Percentiles rank a stretch among this genome's conserved stretches.
Conservation (phyloP, 495 filamentous ascomycete genomes). For the Penicillium atrosanguineum region DNA sequence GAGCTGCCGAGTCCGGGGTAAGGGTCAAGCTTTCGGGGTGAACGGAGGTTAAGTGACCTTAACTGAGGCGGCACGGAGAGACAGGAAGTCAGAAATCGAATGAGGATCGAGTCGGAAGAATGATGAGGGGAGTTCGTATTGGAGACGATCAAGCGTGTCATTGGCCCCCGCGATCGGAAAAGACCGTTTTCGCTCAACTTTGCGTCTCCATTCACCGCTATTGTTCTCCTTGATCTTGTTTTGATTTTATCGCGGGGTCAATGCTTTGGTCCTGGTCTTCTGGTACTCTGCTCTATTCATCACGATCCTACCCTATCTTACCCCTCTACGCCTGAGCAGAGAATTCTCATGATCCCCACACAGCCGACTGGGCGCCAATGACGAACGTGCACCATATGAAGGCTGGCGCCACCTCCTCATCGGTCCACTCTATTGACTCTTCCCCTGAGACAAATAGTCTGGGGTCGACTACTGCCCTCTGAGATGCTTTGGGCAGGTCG, state of each 20-base stretch:
- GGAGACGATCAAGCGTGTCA: neutral
- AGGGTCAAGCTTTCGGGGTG: neutral
- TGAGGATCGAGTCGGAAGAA: neutral
- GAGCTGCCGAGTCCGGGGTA: conserved; percentile 17
- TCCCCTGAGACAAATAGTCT: neutral
- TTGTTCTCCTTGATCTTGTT: neutral
- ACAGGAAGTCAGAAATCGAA: neutral
- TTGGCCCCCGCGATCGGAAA: neutral
- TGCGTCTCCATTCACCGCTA: neutral
- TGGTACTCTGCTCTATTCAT: neutral
- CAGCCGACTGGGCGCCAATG: neutral
- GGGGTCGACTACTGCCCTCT: neutral
- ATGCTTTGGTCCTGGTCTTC: neutral
- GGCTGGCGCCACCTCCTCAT: neutral
- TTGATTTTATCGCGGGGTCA: neutral
- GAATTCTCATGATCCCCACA: neutral
- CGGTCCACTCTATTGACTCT: neutral
- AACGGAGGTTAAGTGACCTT: neutral
- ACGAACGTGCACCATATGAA: neutral
- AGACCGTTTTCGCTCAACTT: neutral
- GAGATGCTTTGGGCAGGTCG: neutral
- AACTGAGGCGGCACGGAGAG: neutral
- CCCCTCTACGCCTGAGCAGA: neutral
- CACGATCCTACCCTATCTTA: neutral
- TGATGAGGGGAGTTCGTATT: no score